Base-by-base conservation (phyloP, 345 rosid species). In the Sisymbrium altissimum region DNA sequence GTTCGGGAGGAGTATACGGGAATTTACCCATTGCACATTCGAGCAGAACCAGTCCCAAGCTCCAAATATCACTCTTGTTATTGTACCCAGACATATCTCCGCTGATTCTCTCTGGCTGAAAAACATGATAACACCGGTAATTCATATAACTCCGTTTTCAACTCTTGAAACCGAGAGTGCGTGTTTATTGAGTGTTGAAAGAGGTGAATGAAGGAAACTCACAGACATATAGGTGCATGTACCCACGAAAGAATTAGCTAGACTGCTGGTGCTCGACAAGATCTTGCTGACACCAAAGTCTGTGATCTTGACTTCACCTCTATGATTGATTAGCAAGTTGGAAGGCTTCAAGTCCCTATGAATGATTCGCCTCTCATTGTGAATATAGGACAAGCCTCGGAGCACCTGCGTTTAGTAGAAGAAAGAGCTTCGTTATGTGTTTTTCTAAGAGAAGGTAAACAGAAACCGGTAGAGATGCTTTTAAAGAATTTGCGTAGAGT, bases 211-310 rank as follows among this genome's bases (percentile, higher is more conserved):
- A 25, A 45, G 44, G 44, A 70, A 53, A 89, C 97, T 87, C 81
- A 94, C 98, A 38, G 97, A 94, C 98, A 94, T 94, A 76, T 91
- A 94, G 65, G 74, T 75, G 85, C 73, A 83, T 12, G 97, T 94
- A 13, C 98, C 98, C 65, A 91, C 88, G 60, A 88, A 86, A 39
- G 93, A 83, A 81, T 87, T 84, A 30, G 97, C 96, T 81, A 77
- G 90, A 40, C 92, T 94, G 7, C 84, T 78, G 4, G 96, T 87
- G 81, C 78, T 89, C 4, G 87, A 81, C 91, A 91, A 83, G 66
- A 93, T 88, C 38, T 89, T 82, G 73, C 98, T 91, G 54, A 93
- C 98, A 66, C 98, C 98, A 78, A 94, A 94, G 77, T 94, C 97
- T 13, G 98, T 86, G 70, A 94, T 91, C 82, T 94, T 94, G 76